A percentile compares a stretch with the other conserved stretches of the same genome.
phyloP scores from a whole-genome alignment of 2,329 filamentous ascomycete species.

The Pseudocercospora cruenta region DNA sequence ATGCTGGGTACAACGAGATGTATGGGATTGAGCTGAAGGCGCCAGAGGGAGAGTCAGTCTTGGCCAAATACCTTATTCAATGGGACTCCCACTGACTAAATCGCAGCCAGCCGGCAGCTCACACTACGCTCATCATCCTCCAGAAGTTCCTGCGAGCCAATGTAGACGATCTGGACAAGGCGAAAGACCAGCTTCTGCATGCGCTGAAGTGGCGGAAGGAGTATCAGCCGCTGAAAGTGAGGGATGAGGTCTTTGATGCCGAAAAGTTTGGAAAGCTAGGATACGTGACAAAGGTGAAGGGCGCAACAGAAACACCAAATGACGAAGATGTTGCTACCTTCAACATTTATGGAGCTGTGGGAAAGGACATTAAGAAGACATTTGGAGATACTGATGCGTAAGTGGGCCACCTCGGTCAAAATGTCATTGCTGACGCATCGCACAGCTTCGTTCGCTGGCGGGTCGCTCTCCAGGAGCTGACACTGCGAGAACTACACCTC shows the following conservation, averaged over 20 bases:
- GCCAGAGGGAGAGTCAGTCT: conserved; percentile 29
- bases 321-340: conserved; percentile 75
- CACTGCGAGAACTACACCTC: conserved; percentile 74
- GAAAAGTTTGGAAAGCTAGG: conserved; percentile 77
- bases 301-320: conserved; percentile 55
- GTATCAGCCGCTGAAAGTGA: conserved; percentile 69
- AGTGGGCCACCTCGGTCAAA: conserved; percentile 41
- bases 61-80: background rate
- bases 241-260: conserved; percentile 64
- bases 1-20: conserved; percentile 72
- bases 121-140: conserved; percentile 80
- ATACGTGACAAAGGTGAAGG: conserved; percentile 74
- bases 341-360: conserved; percentile 86
- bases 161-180: conserved; percentile 71
- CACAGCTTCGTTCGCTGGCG: conserved; percentile 86
- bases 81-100: conserved; percentile 13
- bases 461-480: conserved; percentile 85
- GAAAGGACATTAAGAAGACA: conserved; percentile 77
- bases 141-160: conserved; percentile 96
- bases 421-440: background rate
- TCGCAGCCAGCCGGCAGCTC: conserved; percentile 48
- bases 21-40: conserved; percentile 74
- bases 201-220: conserved; percentile 83
- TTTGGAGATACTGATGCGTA: conserved; percentile 83
- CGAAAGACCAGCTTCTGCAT: conserved; percentile 75